These are phyloP conservation scores for Podila verticillata DNA, from an alignment of 192 early-diverging fungal species.

Conservation along the genomic window DNA sequence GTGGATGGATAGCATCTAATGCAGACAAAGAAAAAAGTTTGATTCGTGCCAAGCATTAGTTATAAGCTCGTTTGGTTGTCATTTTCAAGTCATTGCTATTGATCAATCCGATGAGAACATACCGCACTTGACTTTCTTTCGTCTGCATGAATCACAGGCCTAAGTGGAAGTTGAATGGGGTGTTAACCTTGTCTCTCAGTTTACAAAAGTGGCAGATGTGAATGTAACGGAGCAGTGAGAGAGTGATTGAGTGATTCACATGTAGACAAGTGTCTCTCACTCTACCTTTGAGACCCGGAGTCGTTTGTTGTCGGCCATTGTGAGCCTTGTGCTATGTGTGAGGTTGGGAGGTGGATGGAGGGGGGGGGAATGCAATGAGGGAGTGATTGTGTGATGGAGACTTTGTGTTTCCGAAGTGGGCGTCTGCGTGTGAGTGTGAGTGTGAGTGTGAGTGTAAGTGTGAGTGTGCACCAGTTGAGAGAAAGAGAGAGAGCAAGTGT, in stretches of 20 bases:
- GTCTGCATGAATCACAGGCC: constrained; percentile 48
- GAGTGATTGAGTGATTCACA: background rate
- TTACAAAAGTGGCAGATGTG: too few species aligned
- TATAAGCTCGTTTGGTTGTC: background rate
- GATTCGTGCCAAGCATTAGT: background rate
- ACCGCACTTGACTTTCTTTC: constrained; percentile 55
- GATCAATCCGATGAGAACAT: background rate
- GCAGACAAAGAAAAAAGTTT: background rate
- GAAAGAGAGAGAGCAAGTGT: too few species aligned
- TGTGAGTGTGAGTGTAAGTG: too few species aligned
- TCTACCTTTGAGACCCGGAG: constrained; percentile 5
- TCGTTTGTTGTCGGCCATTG: constrained; percentile 7
- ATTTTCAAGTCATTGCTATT: background rate
- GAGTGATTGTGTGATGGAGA: too few species aligned
- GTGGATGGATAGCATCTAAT: constrained; percentile 47
- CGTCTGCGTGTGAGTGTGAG: too few species aligned
- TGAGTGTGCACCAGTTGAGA: too few species aligned
- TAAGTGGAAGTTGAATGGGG: background rate
- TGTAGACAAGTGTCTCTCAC: background rate
- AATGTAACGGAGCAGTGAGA: too few species aligned
- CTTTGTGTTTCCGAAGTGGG: too few species aligned
- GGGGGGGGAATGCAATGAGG: too few species aligned
- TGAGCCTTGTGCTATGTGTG: background rate
- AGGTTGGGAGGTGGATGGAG: background rate
- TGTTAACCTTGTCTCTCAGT: background rate